phyloP scores from a whole-genome alignment of 257 asterid species.

The Eustoma russellianum region DNA sequence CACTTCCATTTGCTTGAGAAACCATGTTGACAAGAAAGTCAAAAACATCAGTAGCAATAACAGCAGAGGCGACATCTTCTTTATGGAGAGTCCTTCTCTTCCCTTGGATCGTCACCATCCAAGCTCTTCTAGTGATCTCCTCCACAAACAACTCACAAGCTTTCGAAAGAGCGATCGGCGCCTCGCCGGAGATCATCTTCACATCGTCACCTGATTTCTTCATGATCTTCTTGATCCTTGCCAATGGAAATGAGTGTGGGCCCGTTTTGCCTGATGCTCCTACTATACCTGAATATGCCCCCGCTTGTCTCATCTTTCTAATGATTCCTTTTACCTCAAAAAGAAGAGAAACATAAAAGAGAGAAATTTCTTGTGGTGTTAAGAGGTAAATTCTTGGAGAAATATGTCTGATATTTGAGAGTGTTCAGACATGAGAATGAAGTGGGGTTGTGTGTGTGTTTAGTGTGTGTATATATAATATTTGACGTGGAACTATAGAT shows the following conservation, averaged over 20 bases:
- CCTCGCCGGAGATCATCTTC: constrained; percentile 82
- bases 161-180: constrained; percentile 62
- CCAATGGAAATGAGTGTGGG: constrained; percentile 69
- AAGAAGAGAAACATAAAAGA: neutral
- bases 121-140: constrained; percentile 51
- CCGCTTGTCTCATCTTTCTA: constrained; percentile 74
- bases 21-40: constrained; percentile 60
- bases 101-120: constrained; percentile 45
- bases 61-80: constrained; percentile 76
- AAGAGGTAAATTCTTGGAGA: neutral
- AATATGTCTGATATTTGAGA: neutral
- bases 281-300: constrained; percentile 57
- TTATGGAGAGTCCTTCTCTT: constrained; percentile 65
- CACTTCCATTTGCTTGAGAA: constrained; percentile 11
- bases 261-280: constrained; percentile 38
- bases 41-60: constrained; percentile 53
- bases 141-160: constrained; percentile 76
- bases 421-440: constrained; percentile 1
- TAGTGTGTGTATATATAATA: too few relatives aligned
- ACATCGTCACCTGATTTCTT: constrained; percentile 69
- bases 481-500: neutral
- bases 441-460: neutral
- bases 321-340: constrained; percentile 8
- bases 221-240: constrained; percentile 33
- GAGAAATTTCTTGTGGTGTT: neutral